Base-by-base conservation (phyloP, 371 early-diverging fungal species). In the Dinochytrium kinnereticum region DNA sequence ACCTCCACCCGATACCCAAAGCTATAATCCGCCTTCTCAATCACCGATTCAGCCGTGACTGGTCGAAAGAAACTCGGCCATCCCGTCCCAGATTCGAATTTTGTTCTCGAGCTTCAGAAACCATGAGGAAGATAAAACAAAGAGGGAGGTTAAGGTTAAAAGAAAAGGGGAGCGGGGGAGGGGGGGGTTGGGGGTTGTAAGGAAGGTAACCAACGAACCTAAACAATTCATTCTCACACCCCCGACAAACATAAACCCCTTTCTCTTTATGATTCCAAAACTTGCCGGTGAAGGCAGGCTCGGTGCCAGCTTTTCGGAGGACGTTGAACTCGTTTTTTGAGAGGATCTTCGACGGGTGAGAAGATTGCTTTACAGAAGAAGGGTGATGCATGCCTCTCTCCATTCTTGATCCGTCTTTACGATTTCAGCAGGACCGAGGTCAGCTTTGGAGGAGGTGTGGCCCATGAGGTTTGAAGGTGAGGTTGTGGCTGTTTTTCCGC, bases 251-350 rank as follows among this genome's bases (percentile, higher is more conserved):
- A 39, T 72, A 65, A 30, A 53, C 28, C 0, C 66, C 72, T 19
- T 65, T 1, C 1, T 39, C 17, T 1, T 65, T 30, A 21, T 36
- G 1, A n/a, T 55, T 36, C 85, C 59, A 72, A 84, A 17, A 85
- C 15, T 30, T 17, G 5, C 68, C 68, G 1, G 68, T 68, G 68
- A 68, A 68, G 1, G 68, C 68, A 2, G 24, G 3, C 51, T 68
- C 68, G 51, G 68, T 68, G 31, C 68, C 68, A 36, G 68, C 68
- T 33, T 68, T 40, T 10, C 68, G 50, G 33, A 68, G 53, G 3
- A 68, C 34, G 68, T 68, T 5, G 53, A 38, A 68, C 30, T 10
- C 66, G 26, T 3, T 5, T 36, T 7, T 2, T 26, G 64, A 7
- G 64, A 64, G 64, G 13, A 30, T 33, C 64, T 31, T 7, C 34